Evolutionary conservation across 1,139 yeast genomes (phyloP), one percentile per base, ranked within the genome.

Genomic region (Candida labiduridarum): DNA sequence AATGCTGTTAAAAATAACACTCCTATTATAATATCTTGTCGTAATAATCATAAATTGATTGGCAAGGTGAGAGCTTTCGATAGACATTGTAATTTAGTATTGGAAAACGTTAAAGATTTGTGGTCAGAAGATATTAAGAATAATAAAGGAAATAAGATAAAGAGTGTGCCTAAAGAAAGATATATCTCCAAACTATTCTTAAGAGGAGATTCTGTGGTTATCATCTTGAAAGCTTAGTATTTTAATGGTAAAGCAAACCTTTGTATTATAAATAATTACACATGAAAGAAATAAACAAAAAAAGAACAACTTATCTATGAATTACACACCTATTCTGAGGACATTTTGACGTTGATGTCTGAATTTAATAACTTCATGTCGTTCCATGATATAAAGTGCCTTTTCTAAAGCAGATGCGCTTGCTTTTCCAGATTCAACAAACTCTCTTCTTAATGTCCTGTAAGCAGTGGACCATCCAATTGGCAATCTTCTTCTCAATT

Each of bases 401-500:
- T 84, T 85, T 59, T 92, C 97, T 56, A 94, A 75, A 0, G 97
- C 96, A 49, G 82, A 82, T 49, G 83, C 83, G 35, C 85, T 78
- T 54, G 82, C 85, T 52, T 79, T 79, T 47, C 87, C 85, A 31
- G 84, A 80, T 43, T 83, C 87, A 22, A 91, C 96, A 66, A 92
- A 87, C 68, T 94, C 97, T 56, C 86, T 82, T 59, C 90, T 80
- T 52, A 94, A 78, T 1, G 97, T 90, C 59, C 83, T 84, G 66
- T 89, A 89, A 22, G 95, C 87, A 1, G 98, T 91, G 31, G 96
- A 89, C 95, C 97, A 94, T 12, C 99, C 99, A 58, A 95, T 87
- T 6, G 99, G 98, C 58, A 94, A 77, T 65, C 99, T 83, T 68
- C 96, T 83, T 68, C 91, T 85, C 57, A 94, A 80, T 66, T 90